phyloP scores from a whole-genome alignment of 345 rosid genomes.

The Chamaenerion angustifolium region DNA sequence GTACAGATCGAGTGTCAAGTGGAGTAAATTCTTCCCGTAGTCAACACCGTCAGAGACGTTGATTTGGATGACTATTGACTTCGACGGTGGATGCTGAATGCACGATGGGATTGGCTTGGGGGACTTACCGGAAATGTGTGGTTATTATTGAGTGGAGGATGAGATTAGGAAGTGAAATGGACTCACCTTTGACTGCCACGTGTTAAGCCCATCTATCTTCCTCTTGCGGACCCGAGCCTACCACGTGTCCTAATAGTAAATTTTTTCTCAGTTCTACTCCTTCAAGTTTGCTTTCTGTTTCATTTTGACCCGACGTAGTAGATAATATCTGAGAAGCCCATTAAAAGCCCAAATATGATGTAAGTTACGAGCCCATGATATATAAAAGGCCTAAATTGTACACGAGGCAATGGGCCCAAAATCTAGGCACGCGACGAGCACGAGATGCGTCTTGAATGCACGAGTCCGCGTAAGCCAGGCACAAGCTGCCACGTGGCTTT shows the following conservation, averaged over 20 bases:
- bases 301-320: no score
- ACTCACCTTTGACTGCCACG: constrained; percentile 13
- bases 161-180: constrained; percentile 17
- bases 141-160: background rate
- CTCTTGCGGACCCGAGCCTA: constrained; percentile 7
- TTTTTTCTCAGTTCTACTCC: no score
- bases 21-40: background rate
- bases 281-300: no score
- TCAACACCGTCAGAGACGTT: constrained; percentile 4
- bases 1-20: background rate
- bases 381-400: no score
- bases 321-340: no score
- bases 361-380: no score
- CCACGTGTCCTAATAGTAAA: background rate
- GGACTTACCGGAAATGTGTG: constrained; percentile 9
- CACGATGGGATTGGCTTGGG: background rate
- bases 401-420: no score
- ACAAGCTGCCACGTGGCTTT: background rate
- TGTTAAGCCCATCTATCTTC: constrained; percentile 11
- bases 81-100: background rate
- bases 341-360: no score
- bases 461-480: constrained; percentile 4
- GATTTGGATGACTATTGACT: background rate
- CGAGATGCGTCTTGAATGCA: background rate
- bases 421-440: constrained; percentile 2